A percentile compares a stretch with the other conserved stretches of the same genome.
Evolutionary conservation across 352 stramenopile genomes (phyloP).

Genomic region (Phytopythium boreale): DNA sequence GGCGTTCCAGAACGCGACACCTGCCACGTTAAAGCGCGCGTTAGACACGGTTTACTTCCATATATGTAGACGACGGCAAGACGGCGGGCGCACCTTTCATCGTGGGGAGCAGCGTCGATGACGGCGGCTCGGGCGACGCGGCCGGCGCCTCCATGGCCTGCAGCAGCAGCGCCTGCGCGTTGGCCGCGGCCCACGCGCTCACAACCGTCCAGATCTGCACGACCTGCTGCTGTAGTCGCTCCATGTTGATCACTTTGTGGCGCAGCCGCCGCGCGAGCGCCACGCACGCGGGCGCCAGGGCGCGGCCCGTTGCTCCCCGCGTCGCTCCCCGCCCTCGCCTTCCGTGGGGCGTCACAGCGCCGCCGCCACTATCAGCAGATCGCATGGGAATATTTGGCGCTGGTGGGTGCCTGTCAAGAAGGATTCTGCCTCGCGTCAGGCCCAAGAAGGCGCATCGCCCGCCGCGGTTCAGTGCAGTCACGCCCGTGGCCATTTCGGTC

Average conservation of each 20-base stretch:
- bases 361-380: too few relatives aligned
- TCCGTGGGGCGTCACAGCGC: too few relatives aligned
- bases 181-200: slow-evolving; percentile 1
- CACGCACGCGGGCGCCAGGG: too few relatives aligned
- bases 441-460: background rate
- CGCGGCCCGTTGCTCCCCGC: too few relatives aligned
- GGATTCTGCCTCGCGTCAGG: background rate
- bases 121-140: background rate
- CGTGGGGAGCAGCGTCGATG: slow-evolving; percentile 3
- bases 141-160: background rate
- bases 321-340: background rate
- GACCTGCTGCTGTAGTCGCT: background rate
- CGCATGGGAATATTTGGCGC: background rate
- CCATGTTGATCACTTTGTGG: background rate
- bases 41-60: background rate
- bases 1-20: slow-evolving; percentile 8
- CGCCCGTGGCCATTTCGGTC: background rate
- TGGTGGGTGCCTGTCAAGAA: slow-evolving; percentile 6
- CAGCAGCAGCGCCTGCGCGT: background rate
- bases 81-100: background rate
- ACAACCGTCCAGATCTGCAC: background rate
- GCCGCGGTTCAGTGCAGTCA: too few relatives aligned
- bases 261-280: background rate
- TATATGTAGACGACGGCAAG: background rate
- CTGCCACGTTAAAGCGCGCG: background rate